Evolutionary conservation across 192 early-diverging fungal genomes (phyloP).

Genomic region (Backusella parvicylindrica): DNA sequence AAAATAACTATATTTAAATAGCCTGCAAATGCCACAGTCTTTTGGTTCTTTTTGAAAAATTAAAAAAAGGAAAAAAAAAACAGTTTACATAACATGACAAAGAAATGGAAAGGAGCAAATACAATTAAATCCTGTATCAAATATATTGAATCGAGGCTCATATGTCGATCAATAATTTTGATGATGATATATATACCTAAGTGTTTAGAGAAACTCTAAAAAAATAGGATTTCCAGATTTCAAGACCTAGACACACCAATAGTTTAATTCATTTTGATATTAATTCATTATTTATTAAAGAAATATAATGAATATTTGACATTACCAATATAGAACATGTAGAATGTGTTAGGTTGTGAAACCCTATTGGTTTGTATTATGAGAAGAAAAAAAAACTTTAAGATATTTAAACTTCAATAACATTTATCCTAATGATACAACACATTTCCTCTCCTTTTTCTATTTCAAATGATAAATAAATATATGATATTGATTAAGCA

Average conservation of each 20-base stretch:
- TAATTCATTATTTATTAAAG: neutral
- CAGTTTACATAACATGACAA: no score
- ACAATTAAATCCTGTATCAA: no score
- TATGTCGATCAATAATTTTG: no score
- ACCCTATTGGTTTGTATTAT: neutral
- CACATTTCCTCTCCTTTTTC: neutral
- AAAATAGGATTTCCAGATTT: neutral
- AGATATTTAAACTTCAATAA: neutral
- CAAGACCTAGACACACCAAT: neutral
- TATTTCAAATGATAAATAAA: neutral
- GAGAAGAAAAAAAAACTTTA: neutral
- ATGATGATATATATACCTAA: no score
- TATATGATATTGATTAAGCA: neutral
- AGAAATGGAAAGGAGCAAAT: no score
- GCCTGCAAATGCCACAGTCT: no score
- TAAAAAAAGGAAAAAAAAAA: no score
- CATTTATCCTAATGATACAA: neutral
- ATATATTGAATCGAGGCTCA: no score
- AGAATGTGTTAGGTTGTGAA: neutral
- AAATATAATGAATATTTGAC: neutral
- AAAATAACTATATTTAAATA: no score
- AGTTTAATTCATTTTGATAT: neutral
- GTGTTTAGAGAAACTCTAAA: neutral
- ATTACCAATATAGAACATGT: neutral
- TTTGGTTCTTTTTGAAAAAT: no score